A percentile compares a stretch with the other conserved stretches of the same genome.
Evolutionary conservation across 495 filamentous ascomycete species (phyloP).

Genomic region (Letharia lupina): DNA sequence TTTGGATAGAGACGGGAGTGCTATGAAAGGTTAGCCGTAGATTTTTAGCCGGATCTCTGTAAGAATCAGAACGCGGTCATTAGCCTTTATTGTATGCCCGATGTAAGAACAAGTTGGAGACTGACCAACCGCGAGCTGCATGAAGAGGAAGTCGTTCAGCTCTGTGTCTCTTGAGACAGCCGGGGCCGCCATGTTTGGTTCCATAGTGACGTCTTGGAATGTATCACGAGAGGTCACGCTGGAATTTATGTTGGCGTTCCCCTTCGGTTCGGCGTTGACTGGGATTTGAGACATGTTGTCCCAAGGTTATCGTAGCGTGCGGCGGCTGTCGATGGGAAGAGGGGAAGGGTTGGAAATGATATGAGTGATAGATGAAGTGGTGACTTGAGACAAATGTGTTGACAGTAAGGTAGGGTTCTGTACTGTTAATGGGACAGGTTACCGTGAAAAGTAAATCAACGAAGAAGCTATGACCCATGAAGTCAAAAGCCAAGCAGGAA

Average conservation of each 20-base stretch:
- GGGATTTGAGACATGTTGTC: not conserved
- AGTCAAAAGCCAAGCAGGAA: not conserved
- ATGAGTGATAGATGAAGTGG: not conserved
- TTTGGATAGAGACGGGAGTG: not conserved
- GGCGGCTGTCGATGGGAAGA: not conserved
- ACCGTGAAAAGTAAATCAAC: not conserved
- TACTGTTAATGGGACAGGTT: too few relatives aligned
- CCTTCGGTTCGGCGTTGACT: not conserved
- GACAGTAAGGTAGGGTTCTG: not conserved
- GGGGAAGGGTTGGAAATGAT: not conserved
- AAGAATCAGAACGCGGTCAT: not conserved
- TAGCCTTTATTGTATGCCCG: not conserved
- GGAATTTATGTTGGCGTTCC: not conserved
- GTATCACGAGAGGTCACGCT: not conserved
- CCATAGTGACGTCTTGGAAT: not conserved
- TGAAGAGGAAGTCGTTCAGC: not conserved
- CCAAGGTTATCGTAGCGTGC: not conserved
- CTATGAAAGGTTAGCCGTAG: not conserved
- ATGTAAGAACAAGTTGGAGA: not conserved
- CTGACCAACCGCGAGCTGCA: not conserved
- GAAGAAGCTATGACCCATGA: not conserved
- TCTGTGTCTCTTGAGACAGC: not conserved
- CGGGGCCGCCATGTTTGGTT: not conserved
- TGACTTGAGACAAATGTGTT: not conserved
- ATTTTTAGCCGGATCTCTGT: not conserved